phyloP scores from a whole-genome alignment of 345 rosid genomes.

The Triadica sebifera region DNA sequence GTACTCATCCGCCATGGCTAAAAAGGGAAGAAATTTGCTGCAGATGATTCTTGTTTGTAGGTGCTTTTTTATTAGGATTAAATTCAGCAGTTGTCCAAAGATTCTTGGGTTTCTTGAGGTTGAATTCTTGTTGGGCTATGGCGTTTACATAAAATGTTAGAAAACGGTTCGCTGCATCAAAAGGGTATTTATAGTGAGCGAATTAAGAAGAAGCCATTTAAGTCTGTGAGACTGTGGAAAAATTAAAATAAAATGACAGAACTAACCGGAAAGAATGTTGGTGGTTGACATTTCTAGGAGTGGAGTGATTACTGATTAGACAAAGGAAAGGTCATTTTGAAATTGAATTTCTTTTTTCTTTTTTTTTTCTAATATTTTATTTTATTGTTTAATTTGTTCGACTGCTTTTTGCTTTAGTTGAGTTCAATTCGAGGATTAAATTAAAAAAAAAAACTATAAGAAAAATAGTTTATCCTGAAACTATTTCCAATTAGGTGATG shows the following conservation, averaged over 20 bases:
- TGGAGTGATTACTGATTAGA: constrained; percentile 25
- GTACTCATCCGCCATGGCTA: constrained; percentile 66
- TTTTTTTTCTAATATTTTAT: too few relatives aligned
- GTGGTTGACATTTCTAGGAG: constrained; percentile 48
- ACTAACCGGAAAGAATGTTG: constrained; percentile 22
- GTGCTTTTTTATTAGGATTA: too few relatives aligned
- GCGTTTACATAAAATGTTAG: constrained; percentile 52
- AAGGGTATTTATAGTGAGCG: constrained; percentile 22
- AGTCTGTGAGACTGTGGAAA: not conserved
- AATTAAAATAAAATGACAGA: not conserved
- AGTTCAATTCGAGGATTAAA: not conserved
- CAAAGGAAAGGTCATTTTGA: constrained; percentile 35
- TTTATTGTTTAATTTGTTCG: constrained; percentile 1
- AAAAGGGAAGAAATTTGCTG: not conserved
- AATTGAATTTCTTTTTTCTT: constrained; percentile 16
- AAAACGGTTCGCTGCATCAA: constrained; percentile 37
- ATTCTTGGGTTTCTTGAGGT: not conserved
- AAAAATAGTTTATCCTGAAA: too few relatives aligned
- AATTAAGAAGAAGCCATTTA: not conserved
- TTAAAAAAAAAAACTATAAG: too few relatives aligned
- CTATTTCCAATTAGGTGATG: not conserved
- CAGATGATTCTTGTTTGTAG: constrained; percentile 1
- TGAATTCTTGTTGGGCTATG: not conserved
- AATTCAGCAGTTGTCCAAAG: not conserved
- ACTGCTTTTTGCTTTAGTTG: not conserved